Base-by-base conservation (phyloP, 257 asterid genomes). In the Gentiana dahurica region DNA sequence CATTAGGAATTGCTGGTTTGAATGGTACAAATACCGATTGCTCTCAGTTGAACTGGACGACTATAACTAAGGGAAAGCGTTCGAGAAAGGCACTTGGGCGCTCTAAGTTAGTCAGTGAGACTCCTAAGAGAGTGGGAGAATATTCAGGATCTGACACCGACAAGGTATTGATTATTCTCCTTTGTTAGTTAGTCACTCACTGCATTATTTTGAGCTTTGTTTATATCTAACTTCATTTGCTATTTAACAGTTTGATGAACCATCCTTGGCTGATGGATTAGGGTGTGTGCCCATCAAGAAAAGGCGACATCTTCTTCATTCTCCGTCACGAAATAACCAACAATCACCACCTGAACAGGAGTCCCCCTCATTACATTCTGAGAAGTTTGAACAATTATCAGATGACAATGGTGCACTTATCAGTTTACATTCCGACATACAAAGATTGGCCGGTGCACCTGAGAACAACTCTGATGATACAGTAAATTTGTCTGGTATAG, bases 401-500 rank as follows among this genome's bases (percentile, higher is more conserved):
- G 66, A 66, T 48, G 65, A 74, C 53, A 70, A 61, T 55, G 65
- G 63, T 68, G 66, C 79, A 57, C 9, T 10, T 5, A 10, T 3
- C 1, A 63, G 61, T 59, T 65, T 70, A 34, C 54, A 64, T 60
- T 55, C 81, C 66, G 66, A 68, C 37, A 53, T 52, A 64, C 74
- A 51, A 63, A 65, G 57, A 36, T 58, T 71, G 60, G 59, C 67
- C 3, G 48, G 49, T 63, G 58, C 47, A 35, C 58, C 39, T 47
- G 68, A 64, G 44, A 53, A 65, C 59, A 61, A 55, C 57, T 51
- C 64, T 59, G 69, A 68, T 67, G 57, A 45, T 49, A 43, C 82
- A 1, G 82, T 75, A 51, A 90, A 84, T 65, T 84, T 85, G 65
- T 81, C 87, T 6, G 95, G 96, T 55, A 79, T 88, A 61, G 87